Evolutionary conservation across 2,329 filamentous ascomycete species (phyloP), one percentile per base, ranked within the genome.

Genomic region (Claviceps fusiformis): DNA sequence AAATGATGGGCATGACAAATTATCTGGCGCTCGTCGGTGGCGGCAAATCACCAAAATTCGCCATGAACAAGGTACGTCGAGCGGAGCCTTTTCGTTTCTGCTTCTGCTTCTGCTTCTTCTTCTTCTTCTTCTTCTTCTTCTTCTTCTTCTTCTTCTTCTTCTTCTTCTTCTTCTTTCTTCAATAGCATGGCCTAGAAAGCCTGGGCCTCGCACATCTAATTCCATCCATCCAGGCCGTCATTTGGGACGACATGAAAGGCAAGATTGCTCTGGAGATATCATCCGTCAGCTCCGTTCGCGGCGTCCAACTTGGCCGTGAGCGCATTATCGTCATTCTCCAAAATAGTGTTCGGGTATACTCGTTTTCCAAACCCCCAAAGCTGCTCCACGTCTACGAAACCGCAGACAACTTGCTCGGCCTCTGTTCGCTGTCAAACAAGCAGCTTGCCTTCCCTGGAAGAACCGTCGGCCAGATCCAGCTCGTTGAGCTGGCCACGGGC

Each of bases 21-120:
- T 95, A 91, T 68, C 77, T 96, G 41, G 92, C 89, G 33, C 78
- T 97, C 10, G 89, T 96, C 55, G 91, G 91, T 59, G 92, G 92
- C 62, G 90, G 93, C 51, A 86, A 81, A 62, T 82, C 84, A 57
- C 89, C 91, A 54, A 92, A 92, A 65, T 93, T 89, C 63, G 84
- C 89, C 15, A 86, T 86, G 66, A 95, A 91, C 71, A 95, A 95
- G 76, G 88, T 84, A 63, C 48, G 52, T 27, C 52, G 10, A 39
- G 17, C 54, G 13, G 5, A 15, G 19, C 19, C 19, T 19, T 19
- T 19, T 19, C 19, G 19, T 19, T 19, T 19, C 19, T 19, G 19
- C 35, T 33, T 8, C 31, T 5, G 31, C 8, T 33, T 33, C 19
- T 19, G 1, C 19, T 19, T 19, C 19, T 19, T 19, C 19, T 19